phyloP scores from a whole-genome alignment of 306 rosid species.

The Cucumis melo region DNA sequence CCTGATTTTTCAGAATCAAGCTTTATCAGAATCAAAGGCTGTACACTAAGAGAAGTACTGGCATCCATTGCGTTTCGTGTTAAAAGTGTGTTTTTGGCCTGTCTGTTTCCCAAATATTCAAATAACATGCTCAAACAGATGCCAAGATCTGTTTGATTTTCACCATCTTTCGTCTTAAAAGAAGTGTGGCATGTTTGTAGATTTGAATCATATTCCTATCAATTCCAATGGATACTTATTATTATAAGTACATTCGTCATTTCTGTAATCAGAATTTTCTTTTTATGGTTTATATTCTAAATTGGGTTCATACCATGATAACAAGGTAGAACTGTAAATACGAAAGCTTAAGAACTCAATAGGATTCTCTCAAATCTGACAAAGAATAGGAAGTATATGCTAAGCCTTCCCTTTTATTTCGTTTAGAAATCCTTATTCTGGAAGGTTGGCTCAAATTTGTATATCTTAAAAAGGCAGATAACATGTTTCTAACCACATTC shows the following conservation, averaged over 20 bases:
- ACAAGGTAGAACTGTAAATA: background rate
- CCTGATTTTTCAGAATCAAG: constrained; percentile 16
- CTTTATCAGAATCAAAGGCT: background rate
- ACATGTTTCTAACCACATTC: background rate
- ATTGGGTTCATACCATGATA: background rate
- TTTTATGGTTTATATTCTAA: background rate
- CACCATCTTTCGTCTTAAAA: background rate
- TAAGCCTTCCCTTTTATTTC: background rate
- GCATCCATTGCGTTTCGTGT: constrained; percentile 1
- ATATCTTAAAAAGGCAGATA: background rate
- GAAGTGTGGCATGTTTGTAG: constrained; percentile 3
- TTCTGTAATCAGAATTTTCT: background rate
- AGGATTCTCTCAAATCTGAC: background rate
- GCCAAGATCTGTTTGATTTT: constrained; percentile 19
- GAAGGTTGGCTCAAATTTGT: background rate
- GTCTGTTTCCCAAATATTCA: constrained; percentile 11
- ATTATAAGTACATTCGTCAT: background rate
- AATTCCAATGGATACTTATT: background rate
- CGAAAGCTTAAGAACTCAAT: background rate
- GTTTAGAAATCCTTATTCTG: background rate
- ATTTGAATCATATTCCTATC: background rate
- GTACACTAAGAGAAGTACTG: background rate
- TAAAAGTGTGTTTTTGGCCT: constrained; percentile 3
- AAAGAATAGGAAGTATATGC: background rate
- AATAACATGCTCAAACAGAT: constrained; percentile 22